Percentiles rank a stretch among this genome's conserved stretches.
These are phyloP conservation scores for Erythrobasidium hasegawianum DNA, from an alignment of 1,284 basidiomycete species.

Conservation along the genomic window DNA sequence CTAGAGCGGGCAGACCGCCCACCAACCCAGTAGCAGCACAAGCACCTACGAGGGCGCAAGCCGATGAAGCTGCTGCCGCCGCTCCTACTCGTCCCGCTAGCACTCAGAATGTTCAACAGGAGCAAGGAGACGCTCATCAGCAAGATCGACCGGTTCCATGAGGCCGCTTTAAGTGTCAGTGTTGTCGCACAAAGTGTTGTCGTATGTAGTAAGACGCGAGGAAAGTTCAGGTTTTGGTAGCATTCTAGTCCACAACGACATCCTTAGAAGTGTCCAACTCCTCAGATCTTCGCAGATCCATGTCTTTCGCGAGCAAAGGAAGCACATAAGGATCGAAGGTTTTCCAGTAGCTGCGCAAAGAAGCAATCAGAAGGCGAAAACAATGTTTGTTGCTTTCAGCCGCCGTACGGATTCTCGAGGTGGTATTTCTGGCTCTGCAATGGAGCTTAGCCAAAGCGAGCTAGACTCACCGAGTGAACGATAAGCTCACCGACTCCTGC, in stretches of 20 bases:
- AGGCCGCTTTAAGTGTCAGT: no score
- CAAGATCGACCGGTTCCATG: no score
- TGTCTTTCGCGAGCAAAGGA: neutral
- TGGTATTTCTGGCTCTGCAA: constrained; percentile 1
- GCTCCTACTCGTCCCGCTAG: no score
- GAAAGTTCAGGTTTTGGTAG: no score
- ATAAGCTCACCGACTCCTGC: neutral
- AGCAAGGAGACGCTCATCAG: neutral
- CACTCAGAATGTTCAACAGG: neutral
- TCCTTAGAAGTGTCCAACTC: neutral
- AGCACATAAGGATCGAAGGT: constrained; percentile 4
- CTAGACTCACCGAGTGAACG: neutral
- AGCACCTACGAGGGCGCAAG: neutral
- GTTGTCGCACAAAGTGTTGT: no score
- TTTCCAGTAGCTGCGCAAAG: constrained; percentile 3
- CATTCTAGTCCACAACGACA: neutral
- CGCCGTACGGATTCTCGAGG: neutral
- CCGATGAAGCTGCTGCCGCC: neutral
- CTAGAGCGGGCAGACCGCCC: neutral
- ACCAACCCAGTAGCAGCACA: neutral
- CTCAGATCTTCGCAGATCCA: neutral
- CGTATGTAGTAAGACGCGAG: no score
- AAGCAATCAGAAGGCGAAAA: no score
- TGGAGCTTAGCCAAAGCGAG: neutral
- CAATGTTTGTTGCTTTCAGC: neutral